These are phyloP conservation scores for Floccularia luteovirens DNA, from an alignment of 768 basidiomycete genomes.

Conservation along the genomic window DNA sequence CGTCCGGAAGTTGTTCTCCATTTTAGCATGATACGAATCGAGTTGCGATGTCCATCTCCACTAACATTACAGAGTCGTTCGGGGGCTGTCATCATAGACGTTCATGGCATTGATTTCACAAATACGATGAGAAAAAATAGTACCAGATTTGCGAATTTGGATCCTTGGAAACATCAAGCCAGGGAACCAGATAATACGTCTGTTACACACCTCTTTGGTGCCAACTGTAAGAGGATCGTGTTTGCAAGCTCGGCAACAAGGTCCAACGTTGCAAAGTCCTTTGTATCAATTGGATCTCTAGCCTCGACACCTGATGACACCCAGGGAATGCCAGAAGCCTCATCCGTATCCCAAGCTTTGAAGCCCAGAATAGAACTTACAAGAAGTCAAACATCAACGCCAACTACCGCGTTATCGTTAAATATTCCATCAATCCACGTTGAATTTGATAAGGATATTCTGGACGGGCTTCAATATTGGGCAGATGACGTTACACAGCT, in stretches of 20 bases:
- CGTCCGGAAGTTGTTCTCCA: no score
- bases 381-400: slow-evolving; percentile 6
- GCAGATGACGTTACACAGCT: slow-evolving; percentile 82
- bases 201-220: slow-evolving; percentile 23
- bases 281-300: slow-evolving; percentile 47
- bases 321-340: slow-evolving; percentile 5
- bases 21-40: slow-evolving; percentile 53
- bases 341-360: slow-evolving; percentile 11
- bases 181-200: neutral
- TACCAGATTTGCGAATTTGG: slow-evolving; percentile 19
- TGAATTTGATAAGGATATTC: slow-evolving; percentile 49
- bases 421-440: slow-evolving; percentile 59
- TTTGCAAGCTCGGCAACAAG: slow-evolving; percentile 37
- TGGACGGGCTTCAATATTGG: slow-evolving; percentile 83
- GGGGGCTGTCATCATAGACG: slow-evolving; percentile 59
- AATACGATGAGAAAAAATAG: slow-evolving; percentile 9
- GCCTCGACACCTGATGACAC: neutral
- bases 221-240: slow-evolving; percentile 36
- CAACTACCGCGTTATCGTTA: slow-evolving; percentile 21
- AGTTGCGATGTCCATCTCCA: slow-evolving; percentile 63
- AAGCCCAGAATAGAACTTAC: slow-evolving; percentile 27
- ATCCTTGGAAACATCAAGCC: slow-evolving; percentile 1
- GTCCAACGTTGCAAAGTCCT: slow-evolving; percentile 28
- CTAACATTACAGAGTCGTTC: slow-evolving; percentile 41
- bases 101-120: slow-evolving; percentile 38